A percentile compares a stretch with the other conserved stretches of the same genome.
Conservation (phyloP, 2,329 filamentous ascomycete species). For the Blumeria graminis region DNA sequence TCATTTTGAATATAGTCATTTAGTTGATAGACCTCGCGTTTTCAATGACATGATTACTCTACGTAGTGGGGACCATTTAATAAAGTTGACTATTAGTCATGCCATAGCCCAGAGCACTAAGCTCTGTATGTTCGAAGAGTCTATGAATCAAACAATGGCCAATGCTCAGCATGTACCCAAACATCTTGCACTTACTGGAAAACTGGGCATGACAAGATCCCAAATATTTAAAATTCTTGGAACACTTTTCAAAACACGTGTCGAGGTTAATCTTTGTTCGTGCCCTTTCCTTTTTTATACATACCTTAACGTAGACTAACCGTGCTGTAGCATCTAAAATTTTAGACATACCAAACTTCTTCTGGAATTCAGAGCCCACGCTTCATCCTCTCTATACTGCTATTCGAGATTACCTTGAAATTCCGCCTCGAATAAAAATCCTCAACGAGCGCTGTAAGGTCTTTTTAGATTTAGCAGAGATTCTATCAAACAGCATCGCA, state of each 20-base stretch:
- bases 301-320: slow-evolving; percentile 5
- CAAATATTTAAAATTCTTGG: slow-evolving; percentile 88
- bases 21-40: slow-evolving; percentile 67
- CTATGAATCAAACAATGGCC: slow-evolving; percentile 83
- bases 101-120: slow-evolving; percentile 96
- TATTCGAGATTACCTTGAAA: slow-evolving; percentile 91
- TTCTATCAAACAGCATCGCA: slow-evolving; percentile 73
- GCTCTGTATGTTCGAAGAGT: slow-evolving; percentile 83
- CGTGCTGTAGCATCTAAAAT: slow-evolving; percentile 56
- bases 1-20: slow-evolving; percentile 84
- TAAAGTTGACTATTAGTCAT: slow-evolving; percentile 92
- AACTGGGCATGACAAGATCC: slow-evolving; percentile 70
- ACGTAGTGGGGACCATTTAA: slow-evolving; percentile 90
- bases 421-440: slow-evolving; percentile 84
- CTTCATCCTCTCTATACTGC: slow-evolving; percentile 84
- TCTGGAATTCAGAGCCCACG: slow-evolving; percentile 94
- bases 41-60: slow-evolving; percentile 99
- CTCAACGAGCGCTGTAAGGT: slow-evolving; percentile 93
- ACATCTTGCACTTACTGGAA: slow-evolving; percentile 64
- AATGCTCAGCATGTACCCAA: slow-evolving; percentile 85
- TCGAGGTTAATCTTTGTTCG: slow-evolving; percentile 94
- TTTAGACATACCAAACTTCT: slow-evolving; percentile 87
- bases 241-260: slow-evolving; percentile 76
- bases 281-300: slow-evolving; percentile 6
- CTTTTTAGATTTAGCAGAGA: slow-evolving; percentile 88